Evolutionary conservation across 257 asterid species (phyloP), one percentile per base, ranked within the genome.

Genomic region (Penstemon newberryi): DNA sequence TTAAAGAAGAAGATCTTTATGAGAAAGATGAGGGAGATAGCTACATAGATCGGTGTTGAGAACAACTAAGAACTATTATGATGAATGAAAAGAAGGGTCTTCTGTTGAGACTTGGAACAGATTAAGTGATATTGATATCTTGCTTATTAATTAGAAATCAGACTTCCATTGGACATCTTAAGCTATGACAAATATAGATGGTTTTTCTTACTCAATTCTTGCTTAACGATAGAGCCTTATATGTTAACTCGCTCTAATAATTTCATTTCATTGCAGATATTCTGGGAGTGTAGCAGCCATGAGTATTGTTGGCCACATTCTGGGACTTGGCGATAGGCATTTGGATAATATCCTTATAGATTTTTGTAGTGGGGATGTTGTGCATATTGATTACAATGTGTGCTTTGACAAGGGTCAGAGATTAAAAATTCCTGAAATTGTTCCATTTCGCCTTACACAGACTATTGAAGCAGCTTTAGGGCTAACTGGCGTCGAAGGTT

Each of bases 371-470:
- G 99, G 99, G 66, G 99, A 90, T 78, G 86, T 94, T 70, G 74
- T 94, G 79, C 99, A 94, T 79, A 94, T 94, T 42, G 99, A 94
- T 81, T 94, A 94, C 89, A 94, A 91, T 76, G 97, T 94, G 76
- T 94, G 96, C 84, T 94, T 94, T 83, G 99, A 94, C 82, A 94
- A 94, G 90, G 99, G 99, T 71, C 92, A 86, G 77, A 82, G 99
- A 59, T 66, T 94, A 63, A 94, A 91, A 81, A 86, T 94, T 69
- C 99, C 99, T 74, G 99, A 94, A 86, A 89, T 94, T 72, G 99
- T 94, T 61, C 99, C 99, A 61, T 94, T 94, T 75, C 99, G 99
- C 78, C 88, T 94, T 69, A 94, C 99, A 60, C 99, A 89, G 86
- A 94, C 95, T 73, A 84, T 94, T 70, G 99, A 91, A 85, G 89